phyloP scores from a whole-genome alignment of 2,329 filamentous ascomycete genomes.

The Parascedosporium putredinis region DNA sequence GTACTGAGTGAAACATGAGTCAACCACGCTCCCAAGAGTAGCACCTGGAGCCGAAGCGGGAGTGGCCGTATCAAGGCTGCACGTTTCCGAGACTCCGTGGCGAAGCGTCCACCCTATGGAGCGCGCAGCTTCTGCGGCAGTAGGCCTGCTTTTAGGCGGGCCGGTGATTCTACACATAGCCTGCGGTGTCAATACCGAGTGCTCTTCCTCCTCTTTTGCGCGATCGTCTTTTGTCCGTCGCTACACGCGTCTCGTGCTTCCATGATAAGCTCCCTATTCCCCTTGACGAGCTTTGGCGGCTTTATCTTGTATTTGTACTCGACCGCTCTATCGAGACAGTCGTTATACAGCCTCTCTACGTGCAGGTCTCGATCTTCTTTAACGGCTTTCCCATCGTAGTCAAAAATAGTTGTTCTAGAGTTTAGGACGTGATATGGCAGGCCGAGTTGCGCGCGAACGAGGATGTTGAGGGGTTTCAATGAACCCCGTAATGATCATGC shows the following conservation, averaged over 20 bases:
- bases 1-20: conserved; percentile 85
- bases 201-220: conserved; percentile 60
- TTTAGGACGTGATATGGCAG: conserved; percentile 76
- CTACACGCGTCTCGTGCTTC: conserved; percentile 67
- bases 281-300: conserved; percentile 62
- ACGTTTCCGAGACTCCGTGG: conserved; percentile 47
- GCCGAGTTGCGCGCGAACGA: conserved; percentile 82
- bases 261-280: conserved; percentile 72
- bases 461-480: conserved; percentile 89
- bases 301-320: conserved; percentile 75
- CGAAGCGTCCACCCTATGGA: conserved; percentile 75
- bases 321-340: conserved; percentile 84
- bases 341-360: conserved; percentile 88
- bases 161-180: conserved; percentile 19
- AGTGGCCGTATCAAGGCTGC: conserved; percentile 60
- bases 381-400: conserved; percentile 67
- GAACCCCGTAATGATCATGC: conserved; percentile 96
- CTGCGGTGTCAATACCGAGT: conserved; percentile 43
- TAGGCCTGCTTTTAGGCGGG: neutral
- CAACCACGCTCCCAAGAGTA: conserved; percentile 82
- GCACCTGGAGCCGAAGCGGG: conserved; percentile 55
- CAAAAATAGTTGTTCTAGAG: conserved; percentile 79
- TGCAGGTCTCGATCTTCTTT: conserved; percentile 68
- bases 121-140: conserved; percentile 64
- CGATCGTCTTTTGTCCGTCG: conserved; percentile 60